Base-by-base conservation (phyloP, 352 stramenopile genomes). In the Phytopythium mirpurense region DNA sequence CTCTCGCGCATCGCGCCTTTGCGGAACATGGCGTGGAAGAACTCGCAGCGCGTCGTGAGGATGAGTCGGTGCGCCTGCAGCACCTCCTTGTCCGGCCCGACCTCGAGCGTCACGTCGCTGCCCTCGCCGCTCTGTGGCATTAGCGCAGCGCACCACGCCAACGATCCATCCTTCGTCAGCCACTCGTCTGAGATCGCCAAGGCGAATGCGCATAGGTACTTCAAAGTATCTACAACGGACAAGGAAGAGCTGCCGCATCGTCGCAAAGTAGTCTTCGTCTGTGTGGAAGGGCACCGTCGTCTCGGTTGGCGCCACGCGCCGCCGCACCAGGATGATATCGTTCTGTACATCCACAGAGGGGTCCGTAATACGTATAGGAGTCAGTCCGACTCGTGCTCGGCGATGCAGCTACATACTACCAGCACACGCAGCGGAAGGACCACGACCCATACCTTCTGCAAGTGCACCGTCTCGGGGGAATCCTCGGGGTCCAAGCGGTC, bases 21-120 rank as follows among this genome's bases (percentile, higher is more conserved):
- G 26, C 83, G 78, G 62, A 96, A 93, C 87, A 96, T 96, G 51
- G 82, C 83, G 44, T 84, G 67, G 59, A 96, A 96, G 60, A 96
- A 93, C 62, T 96, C 86, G 48, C 86, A 95, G 55, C 88, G 78
- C 50, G 85, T 81, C 21, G 71, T 88, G 29, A 96, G 70, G 43
- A 92, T 83, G 24, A 90, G 46, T 3, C 80, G 75, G 56, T 95
- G 83, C 2, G 78, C 85, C 12, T 57, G 69, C 37, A 93, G 51
- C 23, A 86, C 62, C 24, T 88, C 70, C 51, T 75, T 65, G 0
- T 87, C 68, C 6, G 78, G 67, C 10, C 83, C 83, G 21, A 92
- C 83, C 51, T 89, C 71, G 18, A 94, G 68, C 41, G 69, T 79
- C 24, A 92, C 70, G 49, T 94, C 83, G 41, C 78, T 89, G 11